Conservation (phyloP, 2,329 filamentous ascomycete genomes). For the Dothideomycetes sp. region DNA sequence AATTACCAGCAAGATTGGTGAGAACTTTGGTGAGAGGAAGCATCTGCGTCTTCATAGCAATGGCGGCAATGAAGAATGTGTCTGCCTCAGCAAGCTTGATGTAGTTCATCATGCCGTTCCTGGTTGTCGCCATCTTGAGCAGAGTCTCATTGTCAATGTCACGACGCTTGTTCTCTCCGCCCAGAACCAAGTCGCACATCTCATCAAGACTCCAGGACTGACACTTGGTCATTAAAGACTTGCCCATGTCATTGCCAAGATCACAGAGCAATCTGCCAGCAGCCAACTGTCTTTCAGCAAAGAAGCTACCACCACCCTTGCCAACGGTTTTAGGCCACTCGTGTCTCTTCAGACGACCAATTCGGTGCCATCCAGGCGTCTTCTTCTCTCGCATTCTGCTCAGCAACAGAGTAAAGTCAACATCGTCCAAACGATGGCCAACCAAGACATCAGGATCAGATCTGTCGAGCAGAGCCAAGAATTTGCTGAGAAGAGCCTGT, state of each 20-base stretch:
- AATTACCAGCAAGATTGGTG: conserved; percentile 94
- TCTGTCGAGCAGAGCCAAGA: conserved; percentile 77
- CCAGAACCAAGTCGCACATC: conserved; percentile 88
- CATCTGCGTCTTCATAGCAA: conserved; percentile 83
- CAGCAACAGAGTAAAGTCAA: conserved; percentile 86
- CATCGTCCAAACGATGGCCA: conserved; percentile 92
- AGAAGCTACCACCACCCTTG: conserved; percentile 80
- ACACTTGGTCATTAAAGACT: conserved; percentile 93
- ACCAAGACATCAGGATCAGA: conserved; percentile 90
- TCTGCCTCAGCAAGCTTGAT: conserved; percentile 89
- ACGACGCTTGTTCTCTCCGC: conserved; percentile 59
- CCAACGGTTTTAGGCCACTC: conserved; percentile 84
- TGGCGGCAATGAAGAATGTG: conserved; percentile 88
- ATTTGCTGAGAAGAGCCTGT: conserved; percentile 73
- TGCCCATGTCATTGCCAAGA: conserved; percentile 90
- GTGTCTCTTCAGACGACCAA: conserved; percentile 73
- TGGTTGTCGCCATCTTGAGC: conserved; percentile 68
- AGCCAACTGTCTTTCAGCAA: conserved; percentile 82
- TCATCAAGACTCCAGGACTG: conserved; percentile 97
- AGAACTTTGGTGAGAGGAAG: conserved; percentile 88
- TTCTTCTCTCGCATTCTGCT: conserved; percentile 83
- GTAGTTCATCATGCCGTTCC: conserved; percentile 84
- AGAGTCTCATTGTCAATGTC: conserved; percentile 85
- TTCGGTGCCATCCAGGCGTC: conserved; percentile 86
- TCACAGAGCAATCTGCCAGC: conserved; percentile 87